Evolutionary conservation across 495 filamentous ascomycete genomes (phyloP), one percentile per base, ranked within the genome.

Genomic region (Hypomontagnella monticulosa): DNA sequence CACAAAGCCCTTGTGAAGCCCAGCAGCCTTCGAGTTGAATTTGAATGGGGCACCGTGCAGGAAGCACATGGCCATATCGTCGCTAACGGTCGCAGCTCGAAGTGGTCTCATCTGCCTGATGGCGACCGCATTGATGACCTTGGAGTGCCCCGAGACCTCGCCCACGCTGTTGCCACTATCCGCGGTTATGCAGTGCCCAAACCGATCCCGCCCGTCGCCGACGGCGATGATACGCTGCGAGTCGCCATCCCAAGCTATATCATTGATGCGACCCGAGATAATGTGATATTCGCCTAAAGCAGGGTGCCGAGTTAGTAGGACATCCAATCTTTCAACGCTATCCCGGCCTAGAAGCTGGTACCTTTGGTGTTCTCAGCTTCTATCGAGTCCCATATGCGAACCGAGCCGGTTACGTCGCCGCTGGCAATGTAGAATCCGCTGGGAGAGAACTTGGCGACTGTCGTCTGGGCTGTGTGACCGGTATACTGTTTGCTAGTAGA

Each of bases 161-260:
- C 95, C 95, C 9, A 99, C 95, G 30, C 88, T 92, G 79, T 97
- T 98, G 63, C 96, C 95, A 71, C 90, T 93, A 71, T 98, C 96
- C 71, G 92, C 94, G 5, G 92, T 97, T 71, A 98, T 92, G 79
- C 91, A 96, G 72, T 94, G 93, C 12, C 95, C 96, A 76, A 90
- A 97, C 51, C 91, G 86, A 76, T 98, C 93, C 73, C 94, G 93
- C 12, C 95, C 95, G 58, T 97, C 89, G 18, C 95, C 95, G 15
- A 98, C 96, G 8, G 94, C 96, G 63, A 97, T 96, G 50, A 99
- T 91, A 19, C 95, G 89, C 79, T 97, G 93, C 48, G 90, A 93
- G 75, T 99, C 95, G 44, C 94, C 96, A 74, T 98, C 95, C 93
- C 95, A 99, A 9, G 94, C 93, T 47, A 99, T 81, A 73, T 98